Evolutionary conservation across 805 yeast species (phyloP), one percentile per base, ranked within the genome.

Genomic region (Scheffersomyces coipomensis): DNA sequence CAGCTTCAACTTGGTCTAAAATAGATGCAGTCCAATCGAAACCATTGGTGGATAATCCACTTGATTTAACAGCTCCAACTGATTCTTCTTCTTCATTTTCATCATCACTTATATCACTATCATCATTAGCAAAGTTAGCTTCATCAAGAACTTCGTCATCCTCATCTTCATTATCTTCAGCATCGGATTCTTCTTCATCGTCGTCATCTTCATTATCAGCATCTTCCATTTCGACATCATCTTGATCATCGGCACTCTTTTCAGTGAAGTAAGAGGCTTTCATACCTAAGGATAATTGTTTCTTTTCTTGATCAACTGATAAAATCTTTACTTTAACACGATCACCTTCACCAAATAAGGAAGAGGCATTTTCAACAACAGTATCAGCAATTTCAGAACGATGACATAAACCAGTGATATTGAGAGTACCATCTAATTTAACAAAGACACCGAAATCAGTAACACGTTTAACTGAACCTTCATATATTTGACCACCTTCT

Each of bases 21-120:
- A 88, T 81, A 29, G 87, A 82, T 2, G 96, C 96, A 33, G 96
- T 84, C 99, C 99, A 93, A 62, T 93, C 97, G 53, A 93, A 93
- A 3, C 95, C 95, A 51, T 80, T 82, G 29, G 95, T 83, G 15
- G 89, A 80, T 41, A 93, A 73, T 6, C 95, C 95, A 29, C 30
- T n/a, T 3, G 62, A 68, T 18, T 68, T 35, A 2, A 48, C 45
- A 4, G 43, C 40, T 1, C 65, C 38, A 16, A 56, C 58, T 6
- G 49, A 33, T 16, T 59, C 64, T 13, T 51, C 65, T 25, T 47
- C 53, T 3, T 52, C 62, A 3, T 54, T 62, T 15, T 40, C 48
- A 12, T 42, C 40, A 4, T 56, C 62, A 7, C 52, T 51, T 12
- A 55, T 61, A n/a, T 52, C 53, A 1, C 55, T 60, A 7, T 37